phyloP scores from a whole-genome alignment of 2,329 filamentous ascomycete species.

The Tolypocladium capitatum region DNA sequence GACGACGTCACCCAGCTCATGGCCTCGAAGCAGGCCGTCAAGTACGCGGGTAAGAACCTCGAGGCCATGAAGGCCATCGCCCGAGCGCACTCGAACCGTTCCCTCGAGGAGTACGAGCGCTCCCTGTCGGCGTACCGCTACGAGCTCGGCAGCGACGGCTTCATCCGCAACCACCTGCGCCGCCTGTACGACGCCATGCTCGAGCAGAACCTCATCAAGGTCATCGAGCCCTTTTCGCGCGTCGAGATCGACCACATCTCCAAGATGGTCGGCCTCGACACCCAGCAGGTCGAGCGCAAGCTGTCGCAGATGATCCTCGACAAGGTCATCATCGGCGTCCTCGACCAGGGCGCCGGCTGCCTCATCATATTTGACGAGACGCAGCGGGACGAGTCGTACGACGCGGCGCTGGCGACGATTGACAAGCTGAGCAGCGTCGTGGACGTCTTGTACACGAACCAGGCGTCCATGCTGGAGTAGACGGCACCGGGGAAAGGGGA shows the following conservation, averaged over 20 bases:
- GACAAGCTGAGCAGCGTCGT: slow-evolving; percentile 96
- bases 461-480: slow-evolving; percentile 88
- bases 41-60: slow-evolving; percentile 88
- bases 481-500: slow-evolving; percentile 2
- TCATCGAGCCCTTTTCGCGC: slow-evolving; percentile 95
- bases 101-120: slow-evolving; percentile 91
- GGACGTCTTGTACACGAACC: slow-evolving; percentile 94
- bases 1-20: slow-evolving; percentile 95
- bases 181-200: slow-evolving; percentile 96
- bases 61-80: slow-evolving; percentile 99
- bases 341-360: slow-evolving; percentile 95
- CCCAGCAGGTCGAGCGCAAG: slow-evolving; percentile 93
- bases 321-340: slow-evolving; percentile 93
- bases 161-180: slow-evolving; percentile 93
- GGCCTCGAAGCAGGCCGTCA: slow-evolving; percentile 89
- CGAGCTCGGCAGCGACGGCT: slow-evolving; percentile 86
- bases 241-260: slow-evolving; percentile 96
- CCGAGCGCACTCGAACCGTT: slow-evolving; percentile 87
- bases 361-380: slow-evolving; percentile 96
- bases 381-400: slow-evolving; percentile 83
- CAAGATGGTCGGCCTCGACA: slow-evolving; percentile 94
- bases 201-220: slow-evolving; percentile 98
- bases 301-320: slow-evolving; percentile 99
- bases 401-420: slow-evolving; percentile 85
- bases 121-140: slow-evolving; percentile 82